Evolutionary conservation across 1,284 basidiomycete species (phyloP).

Genomic region (Ceratobasidium sp.): DNA sequence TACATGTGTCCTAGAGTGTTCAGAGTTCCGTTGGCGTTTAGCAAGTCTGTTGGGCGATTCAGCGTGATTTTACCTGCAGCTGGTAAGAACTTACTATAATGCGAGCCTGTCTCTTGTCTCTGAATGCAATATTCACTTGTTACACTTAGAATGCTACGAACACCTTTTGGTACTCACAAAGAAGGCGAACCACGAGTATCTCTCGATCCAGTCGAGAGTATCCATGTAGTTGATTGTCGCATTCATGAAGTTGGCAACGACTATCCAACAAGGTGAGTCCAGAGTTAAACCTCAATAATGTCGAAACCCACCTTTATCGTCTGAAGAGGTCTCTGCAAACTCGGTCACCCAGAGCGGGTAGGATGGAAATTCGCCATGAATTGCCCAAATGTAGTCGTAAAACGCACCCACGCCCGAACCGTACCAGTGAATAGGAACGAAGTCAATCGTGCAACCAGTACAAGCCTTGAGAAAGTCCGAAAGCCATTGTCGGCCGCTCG

Average conservation of each 20-base stretch:
- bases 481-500: slow-evolving; percentile 14
- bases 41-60: slow-evolving; percentile 1
- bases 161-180: neutral
- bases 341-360: slow-evolving; percentile 22
- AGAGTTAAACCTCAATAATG: neutral
- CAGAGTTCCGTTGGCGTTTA: slow-evolving; percentile 17
- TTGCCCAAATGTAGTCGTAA: slow-evolving; percentile 20
- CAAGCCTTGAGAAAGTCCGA: slow-evolving; percentile 9
- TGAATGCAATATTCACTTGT: neutral
- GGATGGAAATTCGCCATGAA: neutral
- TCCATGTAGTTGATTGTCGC: slow-evolving; percentile 1
- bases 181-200: slow-evolving; percentile 16
- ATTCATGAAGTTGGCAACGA: slow-evolving; percentile 16
- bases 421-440: slow-evolving; percentile 24
- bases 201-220: slow-evolving; percentile 17
- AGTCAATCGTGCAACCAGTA: slow-evolving; percentile 11
- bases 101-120: slow-evolving; percentile 9
- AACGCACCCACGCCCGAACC: slow-evolving; percentile 9
- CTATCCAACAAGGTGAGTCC: too few species aligned
- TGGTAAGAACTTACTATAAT: neutral
- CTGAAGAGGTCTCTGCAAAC: slow-evolving; percentile 14
- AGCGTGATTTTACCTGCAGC: neutral
- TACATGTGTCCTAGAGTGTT: slow-evolving; percentile 3
- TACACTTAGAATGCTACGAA: neutral
- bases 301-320: neutral